These are phyloP conservation scores for Agaricus subrufescens DNA, from an alignment of 768 basidiomycete genomes.

Conservation along the genomic window DNA sequence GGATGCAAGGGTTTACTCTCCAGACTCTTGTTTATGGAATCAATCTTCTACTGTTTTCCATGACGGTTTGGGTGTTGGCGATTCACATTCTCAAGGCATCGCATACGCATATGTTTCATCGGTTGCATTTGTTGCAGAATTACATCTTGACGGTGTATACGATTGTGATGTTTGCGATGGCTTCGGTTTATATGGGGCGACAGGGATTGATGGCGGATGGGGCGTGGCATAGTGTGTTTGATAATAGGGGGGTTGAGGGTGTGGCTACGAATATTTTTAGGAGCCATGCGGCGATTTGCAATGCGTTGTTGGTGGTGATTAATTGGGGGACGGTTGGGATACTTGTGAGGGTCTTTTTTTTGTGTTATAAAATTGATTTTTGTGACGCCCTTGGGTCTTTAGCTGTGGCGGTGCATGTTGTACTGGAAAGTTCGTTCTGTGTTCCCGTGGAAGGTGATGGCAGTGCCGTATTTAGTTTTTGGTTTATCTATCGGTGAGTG, in stretches of 20 bases:
- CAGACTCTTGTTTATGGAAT: slow-evolving; percentile 6
- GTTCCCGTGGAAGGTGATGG: slow-evolving; percentile 6
- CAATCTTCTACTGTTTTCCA: slow-evolving; percentile 2
- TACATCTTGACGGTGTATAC: not conserved
- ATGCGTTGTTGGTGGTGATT: not conserved
- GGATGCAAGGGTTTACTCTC: slow-evolving; percentile 5
- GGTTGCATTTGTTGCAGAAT: slow-evolving; percentile 4
- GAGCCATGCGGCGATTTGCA: not conserved
- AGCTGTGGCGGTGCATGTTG: slow-evolving; percentile 9
- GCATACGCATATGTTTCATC: not conserved
- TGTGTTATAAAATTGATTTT: too few species aligned
- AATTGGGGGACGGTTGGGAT: slow-evolving; percentile 8
- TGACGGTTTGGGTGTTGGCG: slow-evolving; percentile 3
- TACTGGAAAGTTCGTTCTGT: slow-evolving; percentile 3
- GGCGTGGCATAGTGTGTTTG: not conserved
- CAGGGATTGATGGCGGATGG: not conserved
- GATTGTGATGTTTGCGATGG: slow-evolving; percentile 3
- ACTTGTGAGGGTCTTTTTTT: not conserved
- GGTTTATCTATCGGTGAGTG: slow-evolving; percentile 1
- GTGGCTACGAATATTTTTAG: not conserved
- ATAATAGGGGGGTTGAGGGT: not conserved
- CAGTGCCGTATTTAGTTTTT: slow-evolving; percentile 1
- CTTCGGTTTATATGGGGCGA: not conserved
- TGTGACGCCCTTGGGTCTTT: not conserved
- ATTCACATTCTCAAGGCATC: slow-evolving; percentile 5